Percentiles rank a stretch among this genome's conserved stretches.
phyloP scores from a whole-genome alignment of 306 rosid species.

The Arachis stenosperma region DNA sequence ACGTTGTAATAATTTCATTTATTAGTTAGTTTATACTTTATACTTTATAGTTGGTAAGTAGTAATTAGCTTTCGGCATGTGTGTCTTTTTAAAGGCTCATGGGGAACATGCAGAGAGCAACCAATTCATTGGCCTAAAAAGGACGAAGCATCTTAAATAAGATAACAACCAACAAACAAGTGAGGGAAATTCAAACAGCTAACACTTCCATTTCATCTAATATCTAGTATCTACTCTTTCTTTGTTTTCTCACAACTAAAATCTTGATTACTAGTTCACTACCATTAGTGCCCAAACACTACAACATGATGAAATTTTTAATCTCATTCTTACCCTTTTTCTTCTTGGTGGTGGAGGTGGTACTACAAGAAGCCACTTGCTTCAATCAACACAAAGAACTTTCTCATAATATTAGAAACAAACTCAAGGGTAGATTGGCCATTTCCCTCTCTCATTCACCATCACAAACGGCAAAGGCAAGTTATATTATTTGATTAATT shows the following conservation, averaged over 20 bases:
- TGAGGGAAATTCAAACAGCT: slow-evolving; percentile 21
- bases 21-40: neutral
- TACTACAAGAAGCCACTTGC: slow-evolving; percentile 36
- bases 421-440: slow-evolving; percentile 7
- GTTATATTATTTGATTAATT: neutral
- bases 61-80: neutral
- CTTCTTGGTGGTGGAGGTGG: neutral
- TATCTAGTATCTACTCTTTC: neutral
- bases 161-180: neutral
- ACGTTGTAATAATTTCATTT: neutral
- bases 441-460: slow-evolving; percentile 7
- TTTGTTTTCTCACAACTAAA: neutral
- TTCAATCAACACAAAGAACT: slow-evolving; percentile 21
- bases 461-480: slow-evolving; percentile 37
- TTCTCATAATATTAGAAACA: slow-evolving; percentile 28
- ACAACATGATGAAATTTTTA: slow-evolving; percentile 21
- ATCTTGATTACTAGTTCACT: neutral
- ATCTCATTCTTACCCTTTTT: slow-evolving; percentile 27
- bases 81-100: slow-evolving; percentile 34
- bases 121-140: slow-evolving; percentile 12
- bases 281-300: neutral
- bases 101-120: slow-evolving; percentile 34
- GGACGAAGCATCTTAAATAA: neutral
- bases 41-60: neutral
- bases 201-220: neutral